Base-by-base conservation (phyloP, 2,329 filamentous ascomycete genomes). In the Dothidotthia symphoricarpi region DNA sequence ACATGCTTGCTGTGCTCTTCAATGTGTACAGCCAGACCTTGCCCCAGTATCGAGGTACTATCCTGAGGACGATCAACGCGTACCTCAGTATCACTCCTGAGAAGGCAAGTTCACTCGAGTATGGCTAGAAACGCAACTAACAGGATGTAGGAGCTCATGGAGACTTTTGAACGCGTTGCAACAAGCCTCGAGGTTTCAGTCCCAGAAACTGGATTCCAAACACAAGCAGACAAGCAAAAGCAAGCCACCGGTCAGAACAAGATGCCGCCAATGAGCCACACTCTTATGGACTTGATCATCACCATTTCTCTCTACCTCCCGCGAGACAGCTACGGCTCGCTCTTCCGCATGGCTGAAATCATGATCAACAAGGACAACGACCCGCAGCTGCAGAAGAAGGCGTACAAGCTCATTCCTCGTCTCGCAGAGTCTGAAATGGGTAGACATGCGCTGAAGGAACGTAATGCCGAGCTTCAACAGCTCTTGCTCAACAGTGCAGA, bases 1-100 rank as follows among this genome's bases (percentile, higher is more conserved):
- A 97, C 57, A 79, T 98, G 69, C 80, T 98, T 28, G 90, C 93
- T 6, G 91, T 97, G 0, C 74, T 98, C n/a, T 97, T 98, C 76
- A 98, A 98, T 63, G 91, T 98, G 29, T 98, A 98, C 71, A 95
- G 87, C 49, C 87, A 96, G 67, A 98, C 93, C 1, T 76, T 98
- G 16, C 91, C 93, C 2, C 88, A 96, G 60, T 93, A 88, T 59
- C 80, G 93, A 53, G 90, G 88, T 0, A 88, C 87, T 14, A 93
- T 98, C 36, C 74, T 98, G 24, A 87, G 91, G 64, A 95, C 90
- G 46, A 93, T 97, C 72, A 96, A 97, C 68, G 83, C 88, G 4
- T 97, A 90, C 68, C 73, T 98, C 41, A 95, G 90, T 71, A 86
- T 97, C 55, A 88, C 88, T 0, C 85, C 88, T 1, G 76, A 78